Evolutionary conservation across 345 rosid genomes (phyloP).

Genomic region (Citrus cavaleriei): DNA sequence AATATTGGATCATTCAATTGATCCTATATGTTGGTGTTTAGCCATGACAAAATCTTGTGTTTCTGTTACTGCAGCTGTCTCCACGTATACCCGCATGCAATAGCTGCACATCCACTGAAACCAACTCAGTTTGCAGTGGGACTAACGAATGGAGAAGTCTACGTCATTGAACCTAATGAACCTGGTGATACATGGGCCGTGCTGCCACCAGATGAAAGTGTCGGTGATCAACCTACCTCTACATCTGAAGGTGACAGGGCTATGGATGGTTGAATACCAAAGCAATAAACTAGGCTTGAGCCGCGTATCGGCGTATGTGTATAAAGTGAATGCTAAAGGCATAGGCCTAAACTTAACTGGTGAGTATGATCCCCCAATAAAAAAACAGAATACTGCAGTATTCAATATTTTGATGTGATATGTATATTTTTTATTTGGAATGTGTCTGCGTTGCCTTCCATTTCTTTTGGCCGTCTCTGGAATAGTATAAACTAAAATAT

Average conservation of each 20-base stretch:
- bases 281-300: neutral
- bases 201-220: conserved; percentile 1
- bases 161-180: conserved; percentile 34
- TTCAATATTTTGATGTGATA: neutral
- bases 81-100: conserved; percentile 17
- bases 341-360: neutral
- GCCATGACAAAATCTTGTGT: neutral
- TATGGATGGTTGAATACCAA: neutral
- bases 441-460: neutral
- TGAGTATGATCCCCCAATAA: neutral
- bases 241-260: neutral
- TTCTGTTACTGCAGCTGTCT: conserved; percentile 17
- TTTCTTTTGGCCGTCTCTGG: neutral
- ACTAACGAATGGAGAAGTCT: conserved; percentile 32
- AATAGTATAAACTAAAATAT: too few relatives aligned
- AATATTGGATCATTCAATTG: neutral
- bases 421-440: neutral
- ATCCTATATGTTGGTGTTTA: neutral
- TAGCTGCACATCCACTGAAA: conserved; percentile 38
- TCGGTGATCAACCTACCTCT: neutral
- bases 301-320: neutral
- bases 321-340: neutral
- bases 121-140: conserved; percentile 44
- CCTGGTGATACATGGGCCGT: conserved; percentile 19
- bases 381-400: neutral